Evolutionary conservation across 2,329 filamentous ascomycete species (phyloP).

Genomic region (Sporothrix globosa): DNA sequence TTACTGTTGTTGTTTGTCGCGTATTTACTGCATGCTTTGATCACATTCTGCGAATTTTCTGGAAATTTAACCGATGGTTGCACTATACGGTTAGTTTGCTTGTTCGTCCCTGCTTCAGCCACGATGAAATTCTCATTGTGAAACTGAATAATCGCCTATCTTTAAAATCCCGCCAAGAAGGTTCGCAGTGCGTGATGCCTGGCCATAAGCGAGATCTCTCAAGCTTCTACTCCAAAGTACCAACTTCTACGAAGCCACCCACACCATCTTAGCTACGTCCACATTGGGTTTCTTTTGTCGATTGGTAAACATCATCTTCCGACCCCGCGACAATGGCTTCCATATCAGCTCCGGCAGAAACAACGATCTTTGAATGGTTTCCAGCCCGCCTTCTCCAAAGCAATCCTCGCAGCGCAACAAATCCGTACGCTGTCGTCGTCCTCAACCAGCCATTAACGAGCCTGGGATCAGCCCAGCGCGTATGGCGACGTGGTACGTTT

Average conservation of each 20-base stretch:
- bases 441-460: constrained; percentile 57
- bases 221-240: neutral
- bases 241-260: neutral
- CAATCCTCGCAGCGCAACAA: neutral
- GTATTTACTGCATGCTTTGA: neutral
- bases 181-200: constrained; percentile 11
- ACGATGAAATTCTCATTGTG: neutral
- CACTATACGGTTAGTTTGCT: neutral
- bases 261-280: too few relatives aligned
- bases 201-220: neutral
- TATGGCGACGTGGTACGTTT: constrained; percentile 54
- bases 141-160: constrained; percentile 8
- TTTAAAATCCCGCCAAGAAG: neutral
- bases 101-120: neutral
- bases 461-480: constrained; percentile 51
- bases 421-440: constrained; percentile 51
- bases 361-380: constrained; percentile 37
- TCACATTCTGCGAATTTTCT: neutral
- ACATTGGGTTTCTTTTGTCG: neutral
- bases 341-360: neutral
- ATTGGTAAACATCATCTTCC: too few relatives aligned
- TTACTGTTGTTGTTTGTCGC: neutral
- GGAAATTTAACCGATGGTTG: too few relatives aligned
- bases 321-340: constrained; percentile 27
- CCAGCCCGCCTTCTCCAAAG: constrained; percentile 37